A percentile compares a stretch with the other conserved stretches of the same genome.
Evolutionary conservation across 1,139 yeast genomes (phyloP).

Genomic region (Geotrichum australiense): DNA sequence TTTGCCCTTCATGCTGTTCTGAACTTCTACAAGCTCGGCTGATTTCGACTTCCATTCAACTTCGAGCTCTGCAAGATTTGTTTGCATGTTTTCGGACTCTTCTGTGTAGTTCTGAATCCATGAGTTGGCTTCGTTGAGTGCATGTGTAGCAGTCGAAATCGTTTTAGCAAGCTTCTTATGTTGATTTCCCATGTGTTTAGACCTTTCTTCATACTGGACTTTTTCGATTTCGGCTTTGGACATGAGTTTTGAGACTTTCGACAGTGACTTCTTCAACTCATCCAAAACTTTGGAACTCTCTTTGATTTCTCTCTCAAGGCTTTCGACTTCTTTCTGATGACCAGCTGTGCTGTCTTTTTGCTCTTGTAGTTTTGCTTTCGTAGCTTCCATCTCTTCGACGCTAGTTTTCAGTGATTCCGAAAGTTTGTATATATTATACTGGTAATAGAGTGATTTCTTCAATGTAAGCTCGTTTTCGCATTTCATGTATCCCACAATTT

Average conservation of each 20-base stretch:
- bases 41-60: slow-evolving; percentile 48
- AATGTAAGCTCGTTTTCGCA: slow-evolving; percentile 57
- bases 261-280: slow-evolving; percentile 25
- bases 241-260: slow-evolving; percentile 24
- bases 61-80: slow-evolving; percentile 42
- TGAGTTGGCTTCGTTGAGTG: slow-evolving; percentile 40
- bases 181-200: slow-evolving; percentile 54
- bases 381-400: slow-evolving; percentile 38
- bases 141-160: slow-evolving; percentile 35
- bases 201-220: slow-evolving; percentile 68
- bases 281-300: slow-evolving; percentile 33
- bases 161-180: slow-evolving; percentile 54
- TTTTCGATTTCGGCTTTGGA: slow-evolving; percentile 38
- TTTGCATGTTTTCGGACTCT: slow-evolving; percentile 35
- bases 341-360: slow-evolving; percentile 42
- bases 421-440: slow-evolving; percentile 44
- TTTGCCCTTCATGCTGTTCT: slow-evolving; percentile 62
- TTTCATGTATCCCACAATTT: slow-evolving; percentile 59
- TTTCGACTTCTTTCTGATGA: slow-evolving; percentile 37
- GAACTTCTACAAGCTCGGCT: slow-evolving; percentile 51
- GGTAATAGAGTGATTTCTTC: slow-evolving; percentile 52
- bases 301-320: slow-evolving; percentile 35
- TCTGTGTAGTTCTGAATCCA: slow-evolving; percentile 44
- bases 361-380: slow-evolving; percentile 37
- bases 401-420: slow-evolving; percentile 36